Base-by-base conservation (phyloP, 352 stramenopile species). In the Hyaloperonospora arabidopsidis region DNA sequence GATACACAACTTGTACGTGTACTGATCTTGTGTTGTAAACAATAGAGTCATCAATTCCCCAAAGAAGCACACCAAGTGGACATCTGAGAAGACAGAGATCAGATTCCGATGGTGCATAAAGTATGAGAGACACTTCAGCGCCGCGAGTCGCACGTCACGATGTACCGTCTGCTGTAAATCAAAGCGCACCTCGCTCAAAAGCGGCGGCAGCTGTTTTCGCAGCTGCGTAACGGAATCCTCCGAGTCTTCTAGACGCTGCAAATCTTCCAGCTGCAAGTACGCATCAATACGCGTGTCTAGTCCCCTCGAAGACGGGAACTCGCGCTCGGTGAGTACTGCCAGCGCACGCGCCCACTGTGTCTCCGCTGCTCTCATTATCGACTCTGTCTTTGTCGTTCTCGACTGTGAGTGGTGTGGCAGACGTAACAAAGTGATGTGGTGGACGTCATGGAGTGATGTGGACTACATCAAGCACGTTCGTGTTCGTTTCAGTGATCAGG, bases 1-100 rank as follows among this genome's bases (percentile, higher is more conserved):
- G 6, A 89, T 48, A 67, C 79, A 77, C 23, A 85, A 38, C 60
- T 86, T 86, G 64, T 87, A 89, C 17, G 74, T 85, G 28, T 47
- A 49, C 63, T 77, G 47, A 45, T 87, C 68, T 36, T 72, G 57
- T 18, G 79, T 85, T 18, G 76, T 68, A 56, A 70, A 83, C 41
- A 87, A 57, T 6, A 71, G 58, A 12, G 57, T 70, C 49, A 79
- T 62, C 18, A 87, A 52, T 51, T 85, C 68, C 6, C 57, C 68
- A 21, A 86, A 61, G 52, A 86, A 74, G 19, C 54, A 56, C 17
- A 66, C 59, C 45, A 82, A 23, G 38, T 77, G 59, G 11, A 65
- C 52, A 23, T 76, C 65, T 6, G 66, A 51, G 36, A 89, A 80
- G 21, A 23, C 47, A 0, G 59, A 38, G 11, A 63, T 67, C 25